phyloP scores from a whole-genome alignment of 225 moss, liverwort and hornwort genomes.

The Pleurozium schreberi region DNA sequence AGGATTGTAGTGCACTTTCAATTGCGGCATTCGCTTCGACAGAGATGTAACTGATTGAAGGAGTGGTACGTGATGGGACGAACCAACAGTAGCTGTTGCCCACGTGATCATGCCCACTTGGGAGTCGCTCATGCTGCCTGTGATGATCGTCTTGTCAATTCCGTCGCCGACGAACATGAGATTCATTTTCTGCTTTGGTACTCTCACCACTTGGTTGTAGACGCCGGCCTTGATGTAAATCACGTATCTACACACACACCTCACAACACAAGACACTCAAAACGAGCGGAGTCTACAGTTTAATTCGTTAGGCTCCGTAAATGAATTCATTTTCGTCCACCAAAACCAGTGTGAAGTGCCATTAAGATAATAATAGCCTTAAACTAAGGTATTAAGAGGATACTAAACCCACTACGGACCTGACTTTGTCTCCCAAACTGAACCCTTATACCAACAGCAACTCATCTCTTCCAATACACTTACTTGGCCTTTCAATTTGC shows the following conservation, averaged over 20 bases:
- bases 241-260: constrained; percentile 17
- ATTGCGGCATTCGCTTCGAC: neutral
- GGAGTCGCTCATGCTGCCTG: constrained; percentile 61
- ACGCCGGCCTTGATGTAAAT: constrained; percentile 76
- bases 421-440: neutral
- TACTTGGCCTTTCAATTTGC: neutral
- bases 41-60: neutral
- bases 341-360: neutral
- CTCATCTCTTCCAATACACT: neutral
- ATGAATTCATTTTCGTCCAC: too few species aligned
- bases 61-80: neutral
- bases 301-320: too few species aligned
- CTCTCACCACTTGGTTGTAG: constrained; percentile 39
- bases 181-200: constrained; percentile 51
- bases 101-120: constrained; percentile 60
- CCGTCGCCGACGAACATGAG: constrained; percentile 76
- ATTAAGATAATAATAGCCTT: neutral
- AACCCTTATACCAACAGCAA: neutral
- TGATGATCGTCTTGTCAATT: constrained; percentile 49
- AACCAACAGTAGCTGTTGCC: constrained; percentile 84
- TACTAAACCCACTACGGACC: too few species aligned
- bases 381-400: neutral
- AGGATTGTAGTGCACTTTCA: neutral
- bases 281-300: neutral
- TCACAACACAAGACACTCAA: neutral